phyloP scores from a whole-genome alignment of 768 basidiomycete species.

The Mycena crocata region DNA sequence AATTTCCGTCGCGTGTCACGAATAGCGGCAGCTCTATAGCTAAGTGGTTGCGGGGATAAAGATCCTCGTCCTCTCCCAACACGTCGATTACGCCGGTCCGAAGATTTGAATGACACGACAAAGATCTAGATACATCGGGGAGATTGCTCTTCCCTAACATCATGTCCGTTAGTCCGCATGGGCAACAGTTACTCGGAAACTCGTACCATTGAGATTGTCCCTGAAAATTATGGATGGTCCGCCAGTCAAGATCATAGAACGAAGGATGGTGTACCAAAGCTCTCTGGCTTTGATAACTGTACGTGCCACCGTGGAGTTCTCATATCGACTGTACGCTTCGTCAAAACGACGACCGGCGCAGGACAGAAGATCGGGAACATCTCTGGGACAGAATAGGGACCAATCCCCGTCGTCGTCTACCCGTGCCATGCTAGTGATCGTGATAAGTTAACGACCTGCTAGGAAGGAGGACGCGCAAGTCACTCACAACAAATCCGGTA shows the following conservation, averaged over 20 bases:
- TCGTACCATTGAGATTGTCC: background rate
- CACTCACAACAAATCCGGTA: conserved; percentile 1
- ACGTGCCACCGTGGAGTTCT: background rate
- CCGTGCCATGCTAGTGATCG: background rate
- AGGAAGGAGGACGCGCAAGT: no score
- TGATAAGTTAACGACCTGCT: no score
- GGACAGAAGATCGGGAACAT: background rate
- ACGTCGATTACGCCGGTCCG: background rate
- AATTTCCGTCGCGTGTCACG: background rate
- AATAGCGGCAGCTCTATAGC: background rate
- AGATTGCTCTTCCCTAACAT: background rate
- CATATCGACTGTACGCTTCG: background rate
- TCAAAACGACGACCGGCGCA: background rate
- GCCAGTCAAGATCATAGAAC: background rate
- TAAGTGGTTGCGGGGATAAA: background rate
- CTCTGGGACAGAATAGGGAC: background rate
- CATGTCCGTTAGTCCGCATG: no score
- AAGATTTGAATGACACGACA: background rate
- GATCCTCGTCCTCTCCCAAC: background rate
- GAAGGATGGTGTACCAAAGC: background rate
- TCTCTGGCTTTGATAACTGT: background rate
- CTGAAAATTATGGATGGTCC: background rate
- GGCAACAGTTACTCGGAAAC: no score
- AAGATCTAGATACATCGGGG: background rate
- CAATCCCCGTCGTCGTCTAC: background rate